A percentile compares a stretch with the other conserved stretches of the same genome.
Conservation (phyloP, 345 rosid species). For the Firmiana major region DNA sequence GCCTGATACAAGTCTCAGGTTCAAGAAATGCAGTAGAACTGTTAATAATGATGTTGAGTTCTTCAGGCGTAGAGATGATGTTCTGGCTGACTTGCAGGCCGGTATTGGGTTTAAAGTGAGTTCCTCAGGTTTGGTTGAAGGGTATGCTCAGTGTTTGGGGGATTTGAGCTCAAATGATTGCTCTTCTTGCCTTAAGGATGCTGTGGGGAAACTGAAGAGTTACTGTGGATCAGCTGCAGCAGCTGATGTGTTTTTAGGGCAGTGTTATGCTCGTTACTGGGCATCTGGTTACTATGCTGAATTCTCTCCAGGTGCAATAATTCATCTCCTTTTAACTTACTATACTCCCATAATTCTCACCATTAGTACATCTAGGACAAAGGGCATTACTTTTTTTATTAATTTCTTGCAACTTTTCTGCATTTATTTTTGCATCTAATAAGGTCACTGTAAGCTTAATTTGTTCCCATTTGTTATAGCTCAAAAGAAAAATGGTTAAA, state of each 20-base stretch:
- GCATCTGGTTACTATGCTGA: constrained; percentile 72
- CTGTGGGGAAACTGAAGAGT: constrained; percentile 56
- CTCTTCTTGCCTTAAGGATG: constrained; percentile 55
- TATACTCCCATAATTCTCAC: background rate
- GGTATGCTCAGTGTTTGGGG: constrained; percentile 83
- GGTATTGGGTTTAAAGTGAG: constrained; percentile 63
- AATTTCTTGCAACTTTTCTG: too few species aligned
- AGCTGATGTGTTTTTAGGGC: constrained; percentile 72
- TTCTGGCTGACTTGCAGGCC: constrained; percentile 59
- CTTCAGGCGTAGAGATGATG: constrained; percentile 66
- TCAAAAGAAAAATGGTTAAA: background rate
- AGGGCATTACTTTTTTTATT: background rate
- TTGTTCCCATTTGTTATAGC: background rate
- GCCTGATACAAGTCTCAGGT: constrained; percentile 55
- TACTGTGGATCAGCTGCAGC: constrained; percentile 84
- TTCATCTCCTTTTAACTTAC: background rate
- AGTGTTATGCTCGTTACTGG: constrained; percentile 89
- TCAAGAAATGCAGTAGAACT: constrained; percentile 67
- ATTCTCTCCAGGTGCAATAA: constrained; percentile 45
- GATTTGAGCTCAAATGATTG: constrained; percentile 65
- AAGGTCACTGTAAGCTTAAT: background rate
- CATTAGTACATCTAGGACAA: background rate
- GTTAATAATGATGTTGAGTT: constrained; percentile 58
- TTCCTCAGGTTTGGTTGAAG: constrained; percentile 75
- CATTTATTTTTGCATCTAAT: background rate